Evolutionary conservation across 1,284 basidiomycete genomes (phyloP), one percentile per base, ranked within the genome.

Genomic region (Cryptococcus sp.): DNA sequence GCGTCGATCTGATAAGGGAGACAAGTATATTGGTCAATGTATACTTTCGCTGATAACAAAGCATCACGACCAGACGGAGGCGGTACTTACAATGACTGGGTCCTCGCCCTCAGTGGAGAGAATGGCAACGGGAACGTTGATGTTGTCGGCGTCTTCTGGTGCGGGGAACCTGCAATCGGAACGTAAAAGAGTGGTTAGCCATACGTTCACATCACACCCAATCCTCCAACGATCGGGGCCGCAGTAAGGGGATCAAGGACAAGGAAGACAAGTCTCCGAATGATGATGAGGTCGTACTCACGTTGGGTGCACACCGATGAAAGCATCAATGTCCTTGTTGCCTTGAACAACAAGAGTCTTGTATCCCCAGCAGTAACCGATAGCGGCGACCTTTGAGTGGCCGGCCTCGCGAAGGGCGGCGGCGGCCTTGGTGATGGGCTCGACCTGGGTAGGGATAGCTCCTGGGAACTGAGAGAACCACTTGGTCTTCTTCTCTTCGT

Each of bases 91-190:
- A 5, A 76, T 66, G 20, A 71, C 64, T 64, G 72, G 67, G 60
- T 80, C 75, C 67, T 82, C 81, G 61, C 77, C 78, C 54, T 71
- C 57, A n/a, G 78, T 79, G 0, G 81, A 77, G 57, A 78, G 77
- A 69, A 78, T 73, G 45, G 67, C 72, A 22, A 77, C 55, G 23
- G 81, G 81, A 3, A 79, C 73, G 20, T 74, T 69, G 56, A 81
- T 58, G 39, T 63, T 62, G 15, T 77, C 73, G 15, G 67, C 76
- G 57, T 82, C 81, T 35, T 75, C 72, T 19, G 61, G 51, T 45
- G 73, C 70, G 23, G 79, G 62, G 63, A 81, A 72, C 15, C 74
- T 76, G 50, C 52, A 16, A 65, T 53, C 27, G 49, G 7, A 31
- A 31, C 27, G 27, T 31, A 44, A 15, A 19, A 3, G 20, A 38